Base-by-base conservation (phyloP, 768 basidiomycete species). In the Lyophyllum shimeji region DNA sequence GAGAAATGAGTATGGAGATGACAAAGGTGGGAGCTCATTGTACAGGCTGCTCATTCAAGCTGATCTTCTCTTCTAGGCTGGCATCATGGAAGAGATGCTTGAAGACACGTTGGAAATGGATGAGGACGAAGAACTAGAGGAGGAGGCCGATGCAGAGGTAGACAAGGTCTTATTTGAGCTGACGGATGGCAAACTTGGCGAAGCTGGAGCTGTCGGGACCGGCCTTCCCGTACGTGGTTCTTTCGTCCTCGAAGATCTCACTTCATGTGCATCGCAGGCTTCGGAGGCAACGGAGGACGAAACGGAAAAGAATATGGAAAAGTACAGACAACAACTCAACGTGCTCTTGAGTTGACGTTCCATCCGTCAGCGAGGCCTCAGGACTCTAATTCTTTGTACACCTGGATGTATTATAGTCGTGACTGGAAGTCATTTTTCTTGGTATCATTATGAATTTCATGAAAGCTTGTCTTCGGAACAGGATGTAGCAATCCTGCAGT, bases 1-100 rank as follows among this genome's bases (percentile, higher is more conserved):
- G 94, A 33, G 90, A 97, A 66, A 95, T 99, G 94, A 93, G 90
- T 63, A 93, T 95, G 89, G 97, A 99, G 73, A 98, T 98, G 97
- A 98, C 92, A 59, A 98, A 98, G 84, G 96, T 89, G 61, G 39
- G 77, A 7, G 15, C 17, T 27, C 25, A 13, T 24, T 37, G 24
- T 37, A 11, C 53, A 33, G 7, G 25, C 23, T 50, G 18, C 7
- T 45, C 18, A 13, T 9, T 53, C 33, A 40, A 8, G 27, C 23
- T 40, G 40, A 27, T 17, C 18, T 8, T 48, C 18, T 52, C 3
- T n/a, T 12, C 42, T 61, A 98, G 95, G 94, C 95, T 31, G 97
- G 97, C 1, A 92, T 99, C 59, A 86, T 98, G 84, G 92, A 94
- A 63, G 97, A 99, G 70, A 98, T 98, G 97, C 74, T 99, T 51